Percentiles rank a stretch among this genome's conserved stretches.
phyloP scores from a whole-genome alignment of 495 filamentous ascomycete species.

The Penicillium maclennaniae region DNA sequence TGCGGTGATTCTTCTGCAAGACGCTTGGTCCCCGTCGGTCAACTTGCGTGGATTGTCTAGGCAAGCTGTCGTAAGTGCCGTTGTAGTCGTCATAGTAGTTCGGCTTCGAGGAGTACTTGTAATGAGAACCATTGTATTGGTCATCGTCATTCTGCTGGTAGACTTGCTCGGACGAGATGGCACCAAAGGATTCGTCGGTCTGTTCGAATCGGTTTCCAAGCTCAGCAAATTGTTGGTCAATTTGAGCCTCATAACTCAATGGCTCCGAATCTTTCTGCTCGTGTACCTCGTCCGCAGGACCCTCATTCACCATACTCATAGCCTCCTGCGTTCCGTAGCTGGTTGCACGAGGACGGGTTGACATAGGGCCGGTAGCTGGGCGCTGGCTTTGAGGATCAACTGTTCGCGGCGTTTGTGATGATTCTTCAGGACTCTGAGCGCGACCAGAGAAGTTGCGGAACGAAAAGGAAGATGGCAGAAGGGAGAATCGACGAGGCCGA shows the following conservation, averaged over 20 bases:
- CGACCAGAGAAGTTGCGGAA: constrained; percentile 49
- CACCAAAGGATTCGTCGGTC: constrained; percentile 29
- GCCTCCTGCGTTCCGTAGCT: constrained; percentile 38
- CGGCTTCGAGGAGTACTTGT: constrained; percentile 40
- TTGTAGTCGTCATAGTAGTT: constrained; percentile 47
- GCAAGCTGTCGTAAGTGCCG: constrained; percentile 33
- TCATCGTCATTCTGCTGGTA: constrained; percentile 32
- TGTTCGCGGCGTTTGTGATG: constrained; percentile 27
- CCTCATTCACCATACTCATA: constrained; percentile 30
- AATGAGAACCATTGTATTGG: constrained; percentile 36
- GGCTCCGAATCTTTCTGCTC: constrained; percentile 23
- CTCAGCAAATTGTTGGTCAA: constrained; percentile 46
- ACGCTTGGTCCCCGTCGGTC: constrained; percentile 51
- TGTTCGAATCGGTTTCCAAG: constrained; percentile 33
- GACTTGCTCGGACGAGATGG: constrained; percentile 33
- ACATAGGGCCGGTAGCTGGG: constrained; percentile 33
- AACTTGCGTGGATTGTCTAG: constrained; percentile 42
- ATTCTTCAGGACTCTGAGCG: constrained; percentile 39
- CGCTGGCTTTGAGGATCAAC: constrained; percentile 25
- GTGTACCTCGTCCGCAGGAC: constrained; percentile 30
- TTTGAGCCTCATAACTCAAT: constrained; percentile 41
- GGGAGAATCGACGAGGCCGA: constrained; percentile 70
- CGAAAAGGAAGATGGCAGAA: constrained; percentile 75
- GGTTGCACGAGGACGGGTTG: constrained; percentile 29
- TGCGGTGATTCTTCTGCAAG: constrained; percentile 76